Evolutionary conservation across 2,329 filamentous ascomycete genomes (phyloP).

Genomic region (Hortaea sp.): DNA sequence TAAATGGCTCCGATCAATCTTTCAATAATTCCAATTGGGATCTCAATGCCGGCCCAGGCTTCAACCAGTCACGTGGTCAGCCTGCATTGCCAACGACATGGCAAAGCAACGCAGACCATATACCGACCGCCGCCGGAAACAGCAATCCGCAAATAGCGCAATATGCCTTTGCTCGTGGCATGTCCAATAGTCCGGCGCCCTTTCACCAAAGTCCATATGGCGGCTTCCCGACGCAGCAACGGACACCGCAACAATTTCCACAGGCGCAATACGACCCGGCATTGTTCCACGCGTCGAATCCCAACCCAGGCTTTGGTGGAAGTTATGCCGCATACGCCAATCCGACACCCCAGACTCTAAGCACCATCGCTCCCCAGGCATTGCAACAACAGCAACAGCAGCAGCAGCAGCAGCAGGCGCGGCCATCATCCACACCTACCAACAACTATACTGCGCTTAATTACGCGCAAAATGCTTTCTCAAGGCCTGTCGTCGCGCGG

Average conservation of each 20-base stretch:
- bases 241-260: conserved; percentile 8
- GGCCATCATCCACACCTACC: conserved; percentile 2
- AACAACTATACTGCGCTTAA: conserved; percentile 8
- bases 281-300: conserved; percentile 4
- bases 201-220: conserved; percentile 15
- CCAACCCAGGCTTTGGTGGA: conserved; percentile 12
- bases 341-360: conserved; percentile 8
- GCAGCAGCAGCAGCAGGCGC: background rate
- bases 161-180: conserved; percentile 15
- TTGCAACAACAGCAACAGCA: conserved; percentile 7
- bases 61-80: conserved; percentile 20
- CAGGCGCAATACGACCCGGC: conserved; percentile 17
- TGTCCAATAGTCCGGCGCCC: conserved; percentile 19
- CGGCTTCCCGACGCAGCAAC: conserved; percentile 12
- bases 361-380: conserved; percentile 23
- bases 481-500: background rate
- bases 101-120: conserved; percentile 18
- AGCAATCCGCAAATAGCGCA: conserved; percentile 12
- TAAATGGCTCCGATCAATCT: conserved; percentile 15
- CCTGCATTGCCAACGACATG: conserved; percentile 11
- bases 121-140: conserved; percentile 10
- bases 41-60: conserved; percentile 19
- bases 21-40: conserved; percentile 23
- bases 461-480: background rate
- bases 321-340: conserved; percentile 6